Base-by-base conservation (phyloP, 2,329 filamentous ascomycete species). In the Diaporthe velutina region DNA sequence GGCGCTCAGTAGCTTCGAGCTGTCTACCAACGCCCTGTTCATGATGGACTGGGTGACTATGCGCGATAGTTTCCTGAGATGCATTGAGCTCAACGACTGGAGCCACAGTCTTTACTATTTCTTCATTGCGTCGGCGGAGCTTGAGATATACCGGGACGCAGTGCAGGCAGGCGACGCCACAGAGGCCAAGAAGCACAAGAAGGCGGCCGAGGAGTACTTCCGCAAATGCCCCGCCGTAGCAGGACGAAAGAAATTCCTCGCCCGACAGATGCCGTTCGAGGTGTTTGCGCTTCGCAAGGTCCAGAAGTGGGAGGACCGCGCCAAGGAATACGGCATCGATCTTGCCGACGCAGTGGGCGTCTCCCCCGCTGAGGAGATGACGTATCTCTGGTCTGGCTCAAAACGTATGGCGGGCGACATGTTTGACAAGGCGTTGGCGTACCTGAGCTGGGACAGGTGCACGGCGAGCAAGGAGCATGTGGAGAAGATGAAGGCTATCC, bases 181-280 rank as follows among this genome's bases (percentile, higher is more conserved):
- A 9, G 84, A 89, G 57, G 91, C 92, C 0, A 83, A 85, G 13
- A 82, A 84, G 57, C 89, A 93, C 77, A 94, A 93, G 78, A 84
- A 86, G 72, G 88, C 89, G 76, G 94, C 95, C 0, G 91, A 93
- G 68, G 90, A 93, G 73, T 89, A 93, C 67, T 87, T 98, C 77
- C 88, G 90, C 54, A 93, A 92, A 79, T 94, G 93, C 0, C 93
- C 94, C 0, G 88, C 90, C 0, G 88, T 94, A 67, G 93, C 94
- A 0, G 96, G 96, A 52, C 95, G 94, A 84, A 98, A 98, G 85
- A 92, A 91, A 54, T 95, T 99, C 83, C 94, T 98, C 93, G 93
- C 95, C 0, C 91, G 93, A 30, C 95, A 97, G 79, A 87, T 98
- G 15, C 97, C 97, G 0, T 95, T 99, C 77, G 97, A 99, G 82